A percentile compares a stretch with the other conserved stretches of the same genome.
These are phyloP conservation scores for Oryza meyeriana DNA, from an alignment of 176 grass and related monocot species.

Conservation along the genomic window DNA sequence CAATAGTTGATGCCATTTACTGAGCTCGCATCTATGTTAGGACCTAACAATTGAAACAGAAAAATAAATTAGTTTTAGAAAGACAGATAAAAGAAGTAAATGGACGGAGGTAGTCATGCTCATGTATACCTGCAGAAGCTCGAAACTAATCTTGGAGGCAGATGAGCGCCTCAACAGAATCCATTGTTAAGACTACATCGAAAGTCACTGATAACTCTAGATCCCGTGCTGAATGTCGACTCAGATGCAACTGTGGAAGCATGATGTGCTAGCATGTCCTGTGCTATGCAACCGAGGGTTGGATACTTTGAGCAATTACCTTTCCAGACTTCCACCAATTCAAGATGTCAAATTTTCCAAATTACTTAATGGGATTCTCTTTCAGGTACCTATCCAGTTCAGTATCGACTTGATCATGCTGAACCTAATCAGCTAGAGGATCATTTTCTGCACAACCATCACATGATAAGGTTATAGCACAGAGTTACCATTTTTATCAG, in stretches of 20 bases:
- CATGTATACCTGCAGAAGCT: too few species aligned
- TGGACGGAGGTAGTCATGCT: too few species aligned
- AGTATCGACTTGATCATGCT: not conserved
- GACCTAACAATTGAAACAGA: too few species aligned
- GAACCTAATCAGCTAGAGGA: not conserved
- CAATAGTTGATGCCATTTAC: too few species aligned
- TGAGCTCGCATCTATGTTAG: too few species aligned
- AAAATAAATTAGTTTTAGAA: too few species aligned
- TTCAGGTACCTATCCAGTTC: conserved; percentile 10
- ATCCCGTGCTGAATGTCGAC: not conserved
- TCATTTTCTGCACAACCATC: not conserved
- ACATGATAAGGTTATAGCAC: not conserved
- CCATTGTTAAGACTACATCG: too few species aligned
- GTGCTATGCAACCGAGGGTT: not conserved
- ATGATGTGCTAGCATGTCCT: not conserved
- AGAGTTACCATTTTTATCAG: not conserved
- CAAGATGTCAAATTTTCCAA: not conserved
- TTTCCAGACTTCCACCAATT: conserved; percentile 3
- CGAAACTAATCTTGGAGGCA: too few species aligned
- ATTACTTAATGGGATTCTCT: not conserved
- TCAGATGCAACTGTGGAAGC: not conserved
- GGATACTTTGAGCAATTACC: not conserved
- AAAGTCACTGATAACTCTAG: too few species aligned
- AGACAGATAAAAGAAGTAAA: too few species aligned
- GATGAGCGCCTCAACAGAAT: too few species aligned